Conservation (phyloP, 2,329 filamentous ascomycete species). For the Penicillium hesseltinei region DNA sequence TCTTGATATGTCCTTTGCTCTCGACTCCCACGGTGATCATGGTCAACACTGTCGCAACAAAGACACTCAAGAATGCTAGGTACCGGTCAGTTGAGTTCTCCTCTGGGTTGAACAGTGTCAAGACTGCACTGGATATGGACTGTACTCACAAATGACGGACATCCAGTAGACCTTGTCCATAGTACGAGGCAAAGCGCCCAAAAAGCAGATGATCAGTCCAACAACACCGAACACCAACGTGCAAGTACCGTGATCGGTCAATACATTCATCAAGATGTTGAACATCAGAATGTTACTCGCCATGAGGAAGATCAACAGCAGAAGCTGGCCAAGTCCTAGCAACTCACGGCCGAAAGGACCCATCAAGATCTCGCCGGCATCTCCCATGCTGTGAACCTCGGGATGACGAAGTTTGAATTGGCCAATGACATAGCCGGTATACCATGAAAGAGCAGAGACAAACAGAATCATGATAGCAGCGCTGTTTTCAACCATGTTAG, state of each 20-base stretch:
- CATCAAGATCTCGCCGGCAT: conserved; percentile 62
- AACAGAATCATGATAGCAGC: conserved; percentile 54
- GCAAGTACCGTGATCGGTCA: conserved; percentile 61
- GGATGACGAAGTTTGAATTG: conserved; percentile 59
- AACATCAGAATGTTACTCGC: conserved; percentile 70
- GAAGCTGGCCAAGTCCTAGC: conserved; percentile 58
- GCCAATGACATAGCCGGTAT: conserved; percentile 60
- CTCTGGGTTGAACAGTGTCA: not conserved
- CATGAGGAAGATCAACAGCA: conserved; percentile 67
- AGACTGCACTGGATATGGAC: not conserved
- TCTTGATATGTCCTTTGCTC: conserved; percentile 39
- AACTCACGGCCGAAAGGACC: conserved; percentile 63
- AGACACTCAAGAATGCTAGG: conserved; percentile 60
- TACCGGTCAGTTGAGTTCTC: not conserved
- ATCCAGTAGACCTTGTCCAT: conserved; percentile 61
- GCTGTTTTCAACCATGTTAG: conserved; percentile 21
- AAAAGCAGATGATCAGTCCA: conserved; percentile 57
- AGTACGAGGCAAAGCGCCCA: conserved; percentile 61
- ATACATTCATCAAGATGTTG: conserved; percentile 63
- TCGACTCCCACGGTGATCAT: conserved; percentile 63
- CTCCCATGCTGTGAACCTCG: conserved; percentile 63
- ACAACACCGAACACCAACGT: conserved; percentile 63
- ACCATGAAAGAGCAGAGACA: conserved; percentile 56
- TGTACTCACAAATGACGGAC: conserved; percentile 53
- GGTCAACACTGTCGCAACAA: conserved; percentile 62